phyloP scores from a whole-genome alignment of 257 asterid species.

The Thymus quinquecostatus region DNA sequence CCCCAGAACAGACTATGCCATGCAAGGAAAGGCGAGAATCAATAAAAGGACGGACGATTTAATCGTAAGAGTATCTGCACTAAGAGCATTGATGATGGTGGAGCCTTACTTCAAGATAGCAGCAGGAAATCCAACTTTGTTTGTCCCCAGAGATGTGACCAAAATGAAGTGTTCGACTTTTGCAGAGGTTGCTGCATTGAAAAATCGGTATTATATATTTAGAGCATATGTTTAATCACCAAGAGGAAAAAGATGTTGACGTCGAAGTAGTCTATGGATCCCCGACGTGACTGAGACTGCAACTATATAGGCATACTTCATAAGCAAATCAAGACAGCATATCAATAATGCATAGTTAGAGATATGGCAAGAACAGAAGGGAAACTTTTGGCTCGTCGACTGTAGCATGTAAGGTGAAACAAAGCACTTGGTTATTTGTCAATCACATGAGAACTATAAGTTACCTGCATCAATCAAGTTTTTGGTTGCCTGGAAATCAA shows the following conservation, averaged over 20 bases:
- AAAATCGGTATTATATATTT: constrained; percentile 7
- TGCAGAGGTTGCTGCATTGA: constrained; percentile 70
- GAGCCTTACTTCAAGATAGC: constrained; percentile 83
- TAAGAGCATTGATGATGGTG: constrained; percentile 1
- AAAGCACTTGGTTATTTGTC: not conserved
- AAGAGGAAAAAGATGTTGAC: not conserved
- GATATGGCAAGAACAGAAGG: not conserved
- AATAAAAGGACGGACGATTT: not conserved
- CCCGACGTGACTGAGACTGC: not conserved
- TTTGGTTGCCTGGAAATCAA: constrained; percentile 84
- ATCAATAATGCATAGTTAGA: not conserved
- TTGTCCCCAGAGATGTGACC: constrained; percentile 95
- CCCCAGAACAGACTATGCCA: constrained; percentile 90
- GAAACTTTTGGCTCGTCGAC: not conserved
- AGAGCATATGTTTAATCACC: constrained; percentile 7
- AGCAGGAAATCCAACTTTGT: constrained; percentile 94
- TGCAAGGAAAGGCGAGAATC: constrained; percentile 28
- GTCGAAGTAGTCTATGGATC: not conserved
- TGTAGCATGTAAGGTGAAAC: constrained; percentile 5
- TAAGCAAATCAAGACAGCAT: not conserved
- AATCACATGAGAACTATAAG: constrained; percentile 10
- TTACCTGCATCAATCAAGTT: constrained; percentile 92
- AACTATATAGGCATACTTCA: constrained; percentile 9
- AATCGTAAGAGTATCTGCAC: constrained; percentile 13
- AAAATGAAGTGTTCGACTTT: constrained; percentile 79